A percentile compares a stretch with the other conserved stretches of the same genome.
Conservation (phyloP, 192 early-diverging fungal genomes). For the Kickxella alabastrina region DNA sequence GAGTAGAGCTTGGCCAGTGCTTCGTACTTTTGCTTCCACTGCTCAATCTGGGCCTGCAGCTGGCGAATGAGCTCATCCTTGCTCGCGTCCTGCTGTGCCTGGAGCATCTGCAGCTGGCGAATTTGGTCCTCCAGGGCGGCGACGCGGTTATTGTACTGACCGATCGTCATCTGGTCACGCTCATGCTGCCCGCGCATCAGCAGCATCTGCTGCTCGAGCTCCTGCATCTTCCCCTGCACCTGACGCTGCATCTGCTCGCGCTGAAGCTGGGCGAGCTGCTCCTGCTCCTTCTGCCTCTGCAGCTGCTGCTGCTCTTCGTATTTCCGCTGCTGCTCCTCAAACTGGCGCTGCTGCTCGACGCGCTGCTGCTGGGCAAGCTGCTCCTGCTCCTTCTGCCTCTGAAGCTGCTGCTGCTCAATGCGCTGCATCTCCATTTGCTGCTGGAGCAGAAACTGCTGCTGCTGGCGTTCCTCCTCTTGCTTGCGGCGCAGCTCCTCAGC, state of each 20-base stretch:
- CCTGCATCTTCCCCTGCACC: constrained; percentile 69
- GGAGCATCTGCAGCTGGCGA: constrained; percentile 60
- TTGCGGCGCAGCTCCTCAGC: constrained; percentile 61
- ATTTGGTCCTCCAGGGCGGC: constrained; percentile 83
- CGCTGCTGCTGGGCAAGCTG: constrained; percentile 58
- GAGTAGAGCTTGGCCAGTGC: constrained; percentile 97
- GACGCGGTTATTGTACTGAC: constrained; percentile 84
- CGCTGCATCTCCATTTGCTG: constrained; percentile 58
- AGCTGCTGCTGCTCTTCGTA: constrained; percentile 75
- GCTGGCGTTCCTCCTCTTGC: constrained; percentile 64
- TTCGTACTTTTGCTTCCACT: constrained; percentile 98
- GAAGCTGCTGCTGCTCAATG: constrained; percentile 62
- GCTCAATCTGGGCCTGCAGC: constrained; percentile 88
- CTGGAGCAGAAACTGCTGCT: constrained; percentile 45
- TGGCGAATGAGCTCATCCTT: constrained; percentile 83
- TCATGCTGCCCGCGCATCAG: constrained; percentile 71
- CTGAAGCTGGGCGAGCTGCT: constrained; percentile 68
- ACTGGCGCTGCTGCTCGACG: constrained; percentile 56
- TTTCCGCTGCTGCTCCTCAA: constrained; percentile 66
- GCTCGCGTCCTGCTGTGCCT: constrained; percentile 68
- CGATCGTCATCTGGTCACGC: constrained; percentile 76
- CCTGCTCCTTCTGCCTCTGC: constrained; percentile 67
- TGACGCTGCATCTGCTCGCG: constrained; percentile 81
- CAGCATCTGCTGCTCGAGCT: constrained; percentile 79
- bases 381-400: constrained; percentile 43